Conservation (phyloP, 2,329 filamentous ascomycete genomes). For the Trichoderma afroharzianum region DNA sequence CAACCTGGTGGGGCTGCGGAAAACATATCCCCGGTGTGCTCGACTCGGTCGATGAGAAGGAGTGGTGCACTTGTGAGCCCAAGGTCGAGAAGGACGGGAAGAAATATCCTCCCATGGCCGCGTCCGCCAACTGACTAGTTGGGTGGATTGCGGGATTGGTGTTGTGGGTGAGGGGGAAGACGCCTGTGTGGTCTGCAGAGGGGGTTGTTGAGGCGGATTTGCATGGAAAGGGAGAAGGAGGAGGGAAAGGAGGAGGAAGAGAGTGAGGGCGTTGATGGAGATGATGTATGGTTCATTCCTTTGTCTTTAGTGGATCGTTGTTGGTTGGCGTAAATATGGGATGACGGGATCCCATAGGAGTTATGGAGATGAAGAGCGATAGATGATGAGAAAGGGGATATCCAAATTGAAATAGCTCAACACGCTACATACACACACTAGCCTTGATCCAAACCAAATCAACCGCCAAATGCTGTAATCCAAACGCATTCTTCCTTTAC, state of each 20-base stretch:
- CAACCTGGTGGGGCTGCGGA: conserved; percentile 64
- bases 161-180: conserved; percentile 30
- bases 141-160: conserved; percentile 27
- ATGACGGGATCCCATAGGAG: not conserved
- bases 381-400: not conserved
- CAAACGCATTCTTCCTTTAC: not conserved
- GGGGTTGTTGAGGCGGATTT: conserved; percentile 30
- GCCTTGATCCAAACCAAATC: not conserved
- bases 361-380: not conserved
- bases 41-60: conserved; percentile 51
- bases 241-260: not conserved
- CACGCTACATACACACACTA: not conserved
- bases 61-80: conserved; percentile 65
- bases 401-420: not conserved
- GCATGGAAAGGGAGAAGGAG: not conserved
- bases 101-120: conserved; percentile 62
- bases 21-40: conserved; percentile 60
- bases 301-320: not conserved
- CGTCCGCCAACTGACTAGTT: conserved; percentile 39
- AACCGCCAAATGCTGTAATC: not conserved
- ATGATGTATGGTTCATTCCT: not conserved
- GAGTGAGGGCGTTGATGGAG: not conserved
- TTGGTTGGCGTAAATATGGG: not conserved
- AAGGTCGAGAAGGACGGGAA: conserved; percentile 58
- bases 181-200: conserved; percentile 27